Conservation (phyloP, 495 filamentous ascomycete genomes). For the Penicillium lagena region DNA sequence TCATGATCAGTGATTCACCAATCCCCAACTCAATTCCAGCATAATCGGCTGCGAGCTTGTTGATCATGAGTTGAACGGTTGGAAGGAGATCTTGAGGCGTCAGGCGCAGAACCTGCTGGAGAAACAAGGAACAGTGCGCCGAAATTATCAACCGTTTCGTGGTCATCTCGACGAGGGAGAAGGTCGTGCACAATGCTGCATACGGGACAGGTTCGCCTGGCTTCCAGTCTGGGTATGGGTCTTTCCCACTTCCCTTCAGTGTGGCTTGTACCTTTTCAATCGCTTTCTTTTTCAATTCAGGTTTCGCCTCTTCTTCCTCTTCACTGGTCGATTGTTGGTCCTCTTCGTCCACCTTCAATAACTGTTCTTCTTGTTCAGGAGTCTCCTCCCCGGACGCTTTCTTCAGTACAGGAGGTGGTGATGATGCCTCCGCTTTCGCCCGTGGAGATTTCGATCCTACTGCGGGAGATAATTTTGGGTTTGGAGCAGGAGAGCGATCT, state of each 20-base stretch:
- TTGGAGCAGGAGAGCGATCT: slow-evolving; percentile 6
- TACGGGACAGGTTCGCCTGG: slow-evolving; percentile 85
- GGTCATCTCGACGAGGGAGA: slow-evolving; percentile 89
- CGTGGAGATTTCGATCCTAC: slow-evolving; percentile 17
- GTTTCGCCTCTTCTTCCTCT: slow-evolving; percentile 68
- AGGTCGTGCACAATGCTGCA: slow-evolving; percentile 88
- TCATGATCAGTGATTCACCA: slow-evolving; percentile 97
- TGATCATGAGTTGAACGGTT: slow-evolving; percentile 91
- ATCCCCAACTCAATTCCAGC: slow-evolving; percentile 94
- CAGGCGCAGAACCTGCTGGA: slow-evolving; percentile 85
- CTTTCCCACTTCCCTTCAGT: slow-evolving; percentile 56
- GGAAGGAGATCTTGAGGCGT: slow-evolving; percentile 84
- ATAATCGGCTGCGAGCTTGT: slow-evolving; percentile 95
- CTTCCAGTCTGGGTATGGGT: slow-evolving; percentile 93
- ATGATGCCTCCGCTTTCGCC: slow-evolving; percentile 9
- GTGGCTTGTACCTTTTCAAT: slow-evolving; percentile 80
- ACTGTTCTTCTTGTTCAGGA: slow-evolving; percentile 24
- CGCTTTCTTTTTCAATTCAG: slow-evolving; percentile 66
- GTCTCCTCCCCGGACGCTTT: slow-evolving; percentile 32
- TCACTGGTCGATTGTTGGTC: slow-evolving; percentile 41
- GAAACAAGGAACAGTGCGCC: slow-evolving; percentile 81
- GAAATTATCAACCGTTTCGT: slow-evolving; percentile 82
- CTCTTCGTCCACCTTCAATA: slow-evolving; percentile 41
- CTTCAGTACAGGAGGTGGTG: slow-evolving; percentile 18
- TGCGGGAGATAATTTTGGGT: slow-evolving; percentile 20